Conservation (phyloP, 148 eudicot species). For the Silene uniflora region DNA sequence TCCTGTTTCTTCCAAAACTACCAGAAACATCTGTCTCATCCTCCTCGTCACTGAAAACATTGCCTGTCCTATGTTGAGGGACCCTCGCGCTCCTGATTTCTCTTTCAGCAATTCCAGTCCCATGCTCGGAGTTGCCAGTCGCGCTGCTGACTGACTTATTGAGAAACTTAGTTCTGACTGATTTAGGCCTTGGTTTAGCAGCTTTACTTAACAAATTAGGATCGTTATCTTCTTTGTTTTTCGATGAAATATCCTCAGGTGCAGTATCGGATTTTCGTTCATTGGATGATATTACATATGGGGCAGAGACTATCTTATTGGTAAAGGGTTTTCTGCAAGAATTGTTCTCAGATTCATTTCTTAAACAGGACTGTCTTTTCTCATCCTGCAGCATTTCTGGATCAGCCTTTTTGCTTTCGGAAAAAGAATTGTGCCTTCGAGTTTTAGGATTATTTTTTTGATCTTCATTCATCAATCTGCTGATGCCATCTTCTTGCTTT, state of each 20-base stretch:
- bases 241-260: not conserved
- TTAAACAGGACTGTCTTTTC: not conserved
- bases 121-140: conserved; percentile 17
- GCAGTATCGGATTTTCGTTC: not conserved
- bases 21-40: conserved; percentile 16
- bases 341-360: conserved; percentile 24
- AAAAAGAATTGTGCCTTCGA: conserved; percentile 22
- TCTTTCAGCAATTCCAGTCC: conserved; percentile 7
- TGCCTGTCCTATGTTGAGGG: not conserved
- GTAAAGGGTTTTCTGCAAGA: conserved; percentile 29
- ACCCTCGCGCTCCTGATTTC: conserved; percentile 25
- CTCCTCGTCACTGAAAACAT: conserved; percentile 9
- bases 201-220: conserved; percentile 18
- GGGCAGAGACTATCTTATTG: conserved; percentile 38
- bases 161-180: conserved; percentile 51
- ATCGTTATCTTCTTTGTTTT: conserved; percentile 3
- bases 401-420: conserved; percentile 11
- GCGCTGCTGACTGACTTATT: conserved; percentile 26
- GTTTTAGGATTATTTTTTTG: conserved; percentile 13
- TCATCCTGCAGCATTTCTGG: conserved; percentile 1
- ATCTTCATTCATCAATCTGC: conserved; percentile 18
- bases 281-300: conserved; percentile 39
- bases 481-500: conserved; percentile 10
- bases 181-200: conserved; percentile 45
- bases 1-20: conserved; percentile 2